Conservation (phyloP, 176 grass and related monocot genomes). For the Avena insularis region DNA sequence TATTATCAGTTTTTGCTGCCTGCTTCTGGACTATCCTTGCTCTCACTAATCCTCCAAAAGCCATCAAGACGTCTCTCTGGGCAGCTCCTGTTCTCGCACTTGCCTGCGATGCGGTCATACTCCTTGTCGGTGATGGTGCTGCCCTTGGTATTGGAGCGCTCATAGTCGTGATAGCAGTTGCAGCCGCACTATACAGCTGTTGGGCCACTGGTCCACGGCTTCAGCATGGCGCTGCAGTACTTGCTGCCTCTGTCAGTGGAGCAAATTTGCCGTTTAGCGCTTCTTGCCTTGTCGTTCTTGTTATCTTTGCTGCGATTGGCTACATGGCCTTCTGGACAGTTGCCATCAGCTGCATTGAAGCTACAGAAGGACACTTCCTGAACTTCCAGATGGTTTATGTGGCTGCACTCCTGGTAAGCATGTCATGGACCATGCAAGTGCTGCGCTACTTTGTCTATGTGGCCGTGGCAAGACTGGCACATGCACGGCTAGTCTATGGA, state of each 20-base stretch:
- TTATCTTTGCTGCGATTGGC: constrained; percentile 58
- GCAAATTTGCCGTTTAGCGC: constrained; percentile 51
- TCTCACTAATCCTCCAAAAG: constrained; percentile 53
- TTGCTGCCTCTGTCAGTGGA: constrained; percentile 53
- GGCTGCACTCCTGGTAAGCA: constrained; percentile 68
- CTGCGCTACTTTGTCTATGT: constrained; percentile 68
- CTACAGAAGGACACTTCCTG: constrained; percentile 57
- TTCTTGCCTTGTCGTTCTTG: constrained; percentile 52
- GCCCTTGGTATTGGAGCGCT: constrained; percentile 68
- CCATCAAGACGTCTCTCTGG: constrained; percentile 79
- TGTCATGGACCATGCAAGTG: constrained; percentile 91
- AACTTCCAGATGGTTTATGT: constrained; percentile 60
- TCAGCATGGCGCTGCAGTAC: constrained; percentile 63
- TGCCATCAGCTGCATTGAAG: constrained; percentile 71
- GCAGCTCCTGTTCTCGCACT: constrained; percentile 64
- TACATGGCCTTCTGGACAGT: constrained; percentile 86
- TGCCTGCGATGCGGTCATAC: constrained; percentile 65
- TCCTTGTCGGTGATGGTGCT: constrained; percentile 54
- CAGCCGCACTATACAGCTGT: constrained; percentile 70
- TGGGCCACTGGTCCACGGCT: constrained; percentile 74
- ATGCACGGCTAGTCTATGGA: constrained; percentile 58
- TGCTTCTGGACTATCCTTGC: constrained; percentile 65
- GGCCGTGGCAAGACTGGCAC: constrained; percentile 69
- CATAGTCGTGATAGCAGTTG: constrained; percentile 56
- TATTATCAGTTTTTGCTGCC: constrained; percentile 52